Percentiles rank a stretch among this genome's conserved stretches.
Evolutionary conservation across 179 eudicot species (phyloP).

Genomic region (Silene coronaria): DNA sequence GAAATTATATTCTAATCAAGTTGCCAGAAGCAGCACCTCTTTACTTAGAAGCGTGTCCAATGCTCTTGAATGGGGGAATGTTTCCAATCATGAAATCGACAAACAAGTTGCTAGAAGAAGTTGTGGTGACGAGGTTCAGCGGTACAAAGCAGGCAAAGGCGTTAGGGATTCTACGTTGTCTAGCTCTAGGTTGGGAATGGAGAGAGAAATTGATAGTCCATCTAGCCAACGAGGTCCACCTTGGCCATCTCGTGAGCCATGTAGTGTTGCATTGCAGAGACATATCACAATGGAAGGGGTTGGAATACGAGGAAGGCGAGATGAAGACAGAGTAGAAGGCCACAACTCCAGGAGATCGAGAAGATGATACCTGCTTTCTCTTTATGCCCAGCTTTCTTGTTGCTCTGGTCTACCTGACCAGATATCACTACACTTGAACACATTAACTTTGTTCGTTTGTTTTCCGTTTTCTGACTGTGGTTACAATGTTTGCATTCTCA

Average conservation of each 20-base stretch:
- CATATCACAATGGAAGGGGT: constrained; percentile 31
- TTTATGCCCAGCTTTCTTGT: constrained; percentile 21
- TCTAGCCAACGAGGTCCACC: constrained; percentile 35
- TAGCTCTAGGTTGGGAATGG: constrained; percentile 13
- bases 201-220: constrained; percentile 36
- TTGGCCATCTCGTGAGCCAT: constrained; percentile 35
- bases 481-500: background rate
- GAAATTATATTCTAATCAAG: constrained; percentile 39
- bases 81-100: constrained; percentile 32
- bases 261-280: constrained; percentile 33
- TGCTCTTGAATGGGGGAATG: constrained; percentile 48
- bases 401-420: constrained; percentile 8
- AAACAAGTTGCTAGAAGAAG: constrained; percentile 49
- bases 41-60: constrained; percentile 55
- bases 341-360: constrained; percentile 30
- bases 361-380: constrained; percentile 8
- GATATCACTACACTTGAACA: background rate
- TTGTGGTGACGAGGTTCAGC: constrained; percentile 41
- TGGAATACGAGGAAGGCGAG: constrained; percentile 37
- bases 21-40: constrained; percentile 50
- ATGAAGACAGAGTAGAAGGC: constrained; percentile 24
- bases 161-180: constrained; percentile 48
- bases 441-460: background rate
- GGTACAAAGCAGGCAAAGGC: constrained; percentile 38
- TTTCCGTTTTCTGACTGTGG: background rate